Evolutionary conservation across 31 red algal species (phyloP).

Genomic region (Asparagopsis taxiformis): DNA sequence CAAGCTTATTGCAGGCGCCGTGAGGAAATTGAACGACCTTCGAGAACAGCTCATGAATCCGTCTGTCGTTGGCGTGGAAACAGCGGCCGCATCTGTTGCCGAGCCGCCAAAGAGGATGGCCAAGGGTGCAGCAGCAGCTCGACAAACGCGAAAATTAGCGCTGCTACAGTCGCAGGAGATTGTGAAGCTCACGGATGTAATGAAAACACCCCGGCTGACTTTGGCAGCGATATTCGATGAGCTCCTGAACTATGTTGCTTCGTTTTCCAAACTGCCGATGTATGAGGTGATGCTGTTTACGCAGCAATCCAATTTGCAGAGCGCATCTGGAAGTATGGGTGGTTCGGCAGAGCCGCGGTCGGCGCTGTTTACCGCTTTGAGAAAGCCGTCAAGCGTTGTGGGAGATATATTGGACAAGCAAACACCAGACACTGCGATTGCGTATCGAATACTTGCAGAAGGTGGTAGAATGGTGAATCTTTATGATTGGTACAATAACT

Average conservation of each 20-base stretch:
- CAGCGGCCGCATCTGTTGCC: no score
- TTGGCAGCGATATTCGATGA: constrained; percentile 14
- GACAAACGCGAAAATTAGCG: neutral
- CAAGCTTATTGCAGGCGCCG: neutral
- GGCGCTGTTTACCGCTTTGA: constrained; percentile 26
- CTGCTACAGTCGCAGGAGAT: neutral
- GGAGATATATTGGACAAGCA: neutral
- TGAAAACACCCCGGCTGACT: constrained; percentile 11
- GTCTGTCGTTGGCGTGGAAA: neutral
- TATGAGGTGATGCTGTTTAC: constrained; percentile 23
- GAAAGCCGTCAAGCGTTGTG: constrained; percentile 9
- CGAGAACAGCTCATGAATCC: neutral
- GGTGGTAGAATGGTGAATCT: constrained; percentile 33
- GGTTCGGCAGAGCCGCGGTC: constrained; percentile 26
- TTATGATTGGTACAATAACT: constrained; percentile 45
- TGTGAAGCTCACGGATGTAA: constrained; percentile 3
- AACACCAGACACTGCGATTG: constrained; percentile 14
- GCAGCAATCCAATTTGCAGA: constrained; percentile 8
- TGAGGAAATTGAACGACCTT: neutral
- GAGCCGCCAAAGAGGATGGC: constrained; percentile 5
- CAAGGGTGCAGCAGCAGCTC: constrained; percentile 27
- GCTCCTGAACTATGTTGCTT: constrained; percentile 6
- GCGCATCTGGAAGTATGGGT: constrained; percentile 35
- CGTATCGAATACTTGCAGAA: constrained; percentile 38
- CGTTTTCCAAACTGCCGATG: constrained; percentile 17